Base-by-base conservation (phyloP, 495 filamentous ascomycete genomes). In the Penicillium tannophilum region DNA sequence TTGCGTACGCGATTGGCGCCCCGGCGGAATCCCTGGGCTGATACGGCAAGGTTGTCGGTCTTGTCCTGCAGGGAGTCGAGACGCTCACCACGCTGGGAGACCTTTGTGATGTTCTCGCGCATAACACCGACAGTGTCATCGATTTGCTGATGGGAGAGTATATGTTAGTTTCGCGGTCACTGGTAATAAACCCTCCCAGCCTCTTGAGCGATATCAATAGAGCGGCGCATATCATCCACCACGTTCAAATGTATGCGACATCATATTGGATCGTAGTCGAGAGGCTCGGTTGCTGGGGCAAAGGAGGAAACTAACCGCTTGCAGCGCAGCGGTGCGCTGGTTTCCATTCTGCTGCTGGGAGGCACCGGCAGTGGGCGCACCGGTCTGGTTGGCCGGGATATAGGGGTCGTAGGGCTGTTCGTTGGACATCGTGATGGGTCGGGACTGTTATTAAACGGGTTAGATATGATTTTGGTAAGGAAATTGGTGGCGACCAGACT, bases 1-100 rank as follows among this genome's bases (percentile, higher is more conserved):
- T 97, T 98, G 65, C 93, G 85, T 56, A 98, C 93, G 62, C 90
- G 83, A 78, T 97, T 98, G 67, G 94, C 94, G 58, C 94, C 92
- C 55, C 92, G 87, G 64, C 93, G 91, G 84, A 98, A 98, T 51
- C 90, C 90, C 74, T 95, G 91, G 58, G 94, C 92, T 33, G 90
- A 93, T 56, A 84, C 82, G 42, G 91, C 90, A 61, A 99, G 84
- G 74, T 93, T 91, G 78, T 96, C 91, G 57, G 95, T 96, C 84
- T 97, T 97, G 74, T 96, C 88, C 79, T 95, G 91, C 35, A 99
- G 87, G 39, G 86, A 84, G 74, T 97, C 90, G 58, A 99, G 85
- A 65, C 87, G 84, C 63, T 90, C 92, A 63, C 94, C 95, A 82
- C 94, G 94, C 71, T 97, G 85, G 35, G 89, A 88, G 43, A 95